phyloP scores from a whole-genome alignment of 2,329 filamentous ascomycete genomes.

The Verticillium nonalfalfae region DNA sequence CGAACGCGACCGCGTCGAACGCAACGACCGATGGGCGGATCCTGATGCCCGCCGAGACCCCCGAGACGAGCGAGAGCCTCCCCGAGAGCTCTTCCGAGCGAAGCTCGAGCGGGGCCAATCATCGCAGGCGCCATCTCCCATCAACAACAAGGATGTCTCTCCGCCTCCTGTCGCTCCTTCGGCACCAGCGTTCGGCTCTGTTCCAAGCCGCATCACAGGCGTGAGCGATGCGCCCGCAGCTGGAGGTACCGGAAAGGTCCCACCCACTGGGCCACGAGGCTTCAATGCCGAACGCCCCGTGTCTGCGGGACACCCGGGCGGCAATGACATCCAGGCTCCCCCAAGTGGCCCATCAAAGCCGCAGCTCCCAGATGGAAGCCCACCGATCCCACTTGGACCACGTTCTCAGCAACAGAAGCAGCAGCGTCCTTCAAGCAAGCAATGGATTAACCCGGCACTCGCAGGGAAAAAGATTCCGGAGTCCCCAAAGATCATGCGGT shows the following conservation, averaged over 20 bases:
- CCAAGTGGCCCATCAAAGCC: conserved; percentile 37
- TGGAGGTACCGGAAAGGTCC: conserved; percentile 35
- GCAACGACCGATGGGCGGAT: conserved; percentile 35
- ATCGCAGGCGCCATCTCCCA: conserved; percentile 37
- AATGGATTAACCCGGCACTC: conserved; percentile 51
- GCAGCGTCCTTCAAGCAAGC: conserved; percentile 47
- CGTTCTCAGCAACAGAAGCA: conserved; percentile 42
- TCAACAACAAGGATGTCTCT: conserved; percentile 43
- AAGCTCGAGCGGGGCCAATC: conserved; percentile 44
- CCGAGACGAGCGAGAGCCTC: conserved; percentile 40
- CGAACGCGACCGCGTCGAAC: conserved; percentile 41
- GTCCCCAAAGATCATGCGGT: conserved; percentile 44
- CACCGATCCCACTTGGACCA: conserved; percentile 46
- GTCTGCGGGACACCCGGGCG: conserved; percentile 31
- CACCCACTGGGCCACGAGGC: conserved; percentile 47
- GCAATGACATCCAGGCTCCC: conserved; percentile 26
- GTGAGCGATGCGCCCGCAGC: conserved; percentile 22
- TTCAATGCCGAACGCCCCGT: conserved; percentile 42
- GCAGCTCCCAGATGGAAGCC: conserved; percentile 33
- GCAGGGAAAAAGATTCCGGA: conserved; percentile 39
- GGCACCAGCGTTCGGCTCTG: conserved; percentile 51
- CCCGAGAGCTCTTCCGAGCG: conserved; percentile 37
- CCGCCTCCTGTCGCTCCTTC: conserved; percentile 52
- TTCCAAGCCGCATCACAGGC: conserved; percentile 38
- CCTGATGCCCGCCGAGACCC: conserved; percentile 33